A percentile compares a stretch with the other conserved stretches of the same genome.
Conservation (phyloP, 2,329 filamentous ascomycete genomes). For the Dactylellina haptotyla region DNA sequence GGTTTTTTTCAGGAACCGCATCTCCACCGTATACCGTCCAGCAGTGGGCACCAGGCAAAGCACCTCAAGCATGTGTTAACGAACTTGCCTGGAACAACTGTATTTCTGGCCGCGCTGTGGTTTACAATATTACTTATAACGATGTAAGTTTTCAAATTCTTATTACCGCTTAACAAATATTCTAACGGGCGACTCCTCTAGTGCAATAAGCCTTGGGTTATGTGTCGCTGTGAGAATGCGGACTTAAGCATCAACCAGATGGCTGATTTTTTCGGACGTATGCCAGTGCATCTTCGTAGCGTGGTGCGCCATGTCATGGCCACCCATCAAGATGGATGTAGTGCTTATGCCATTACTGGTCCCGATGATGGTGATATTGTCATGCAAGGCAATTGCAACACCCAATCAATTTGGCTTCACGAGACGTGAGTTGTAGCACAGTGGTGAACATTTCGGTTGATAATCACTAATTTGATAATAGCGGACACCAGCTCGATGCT, state of each 20-base stretch:
- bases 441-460: background rate
- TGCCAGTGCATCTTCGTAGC: constrained; percentile 43
- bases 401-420: constrained; percentile 37
- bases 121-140: constrained; percentile 33
- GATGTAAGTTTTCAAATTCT: constrained; percentile 16
- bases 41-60: constrained; percentile 30
- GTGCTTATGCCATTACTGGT: constrained; percentile 40
- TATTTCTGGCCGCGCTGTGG: constrained; percentile 25
- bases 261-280: constrained; percentile 41
- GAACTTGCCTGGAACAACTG: constrained; percentile 41
- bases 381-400: constrained; percentile 42
- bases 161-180: background rate
- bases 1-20: constrained; percentile 29
- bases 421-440: constrained; percentile 25
- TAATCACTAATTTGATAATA: background rate
- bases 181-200: background rate
- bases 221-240: constrained; percentile 44
- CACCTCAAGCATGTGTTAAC: constrained; percentile 42
- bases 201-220: constrained; percentile 31
- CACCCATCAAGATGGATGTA: constrained; percentile 29
- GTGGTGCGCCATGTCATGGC: constrained; percentile 38
- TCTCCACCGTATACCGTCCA: constrained; percentile 16
- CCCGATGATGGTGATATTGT: constrained; percentile 45
- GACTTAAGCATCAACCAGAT: constrained; percentile 44
- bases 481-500: constrained; percentile 41